Base-by-base conservation (phyloP, 805 yeast species). In the Kodamaea neixiangensis region DNA sequence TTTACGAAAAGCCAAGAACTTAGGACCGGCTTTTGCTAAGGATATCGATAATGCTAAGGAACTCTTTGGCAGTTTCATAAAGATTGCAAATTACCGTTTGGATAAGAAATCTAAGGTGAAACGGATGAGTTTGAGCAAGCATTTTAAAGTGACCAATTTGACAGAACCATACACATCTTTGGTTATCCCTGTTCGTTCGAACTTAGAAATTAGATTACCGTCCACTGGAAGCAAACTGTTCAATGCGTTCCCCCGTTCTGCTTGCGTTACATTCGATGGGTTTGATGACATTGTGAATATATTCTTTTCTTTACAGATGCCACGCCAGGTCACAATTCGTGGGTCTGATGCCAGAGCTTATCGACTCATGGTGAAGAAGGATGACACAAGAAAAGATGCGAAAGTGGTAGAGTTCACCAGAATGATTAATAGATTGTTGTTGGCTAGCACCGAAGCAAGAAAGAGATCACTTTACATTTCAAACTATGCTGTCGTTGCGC, bases 341-440 rank as follows among this genome's bases (percentile, higher is more conserved):
- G 99, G 98, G 0, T 82, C 89, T 2, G 89, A 93, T 67, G 92
- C 93, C 7, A 68, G 70, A n/a, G 66, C 72, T 1, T 92, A 92
- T 63, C 79, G 86, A 15, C 76, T 94, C 13, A 77, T 94, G 70
- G 85, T 96, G 59, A 94, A 94, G 63, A 80, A 83, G 54, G 99
- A 94, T 67, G 99, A 94, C 70, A 85, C 96, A 15, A 73, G 98
- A 56, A 96, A 96, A 62, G 99, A 96, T 72, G 94, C 97, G 3
- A 87, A 96, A 59, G 81, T 93, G 47, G 87, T 91, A n/a, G 94
- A 96, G 59, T 86, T 94, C 59, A 89, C 97, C 0, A 82, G 89
- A 1, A 86, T 91, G 67, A 83, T 94, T 66, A 92, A 92, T 63
- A 80, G 89, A 57, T 64, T 94, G 25, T 72, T 94, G 50, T 68